phyloP scores from a whole-genome alignment of 2,329 filamentous ascomycete species.

The Colletotrichum chrysophilum region DNA sequence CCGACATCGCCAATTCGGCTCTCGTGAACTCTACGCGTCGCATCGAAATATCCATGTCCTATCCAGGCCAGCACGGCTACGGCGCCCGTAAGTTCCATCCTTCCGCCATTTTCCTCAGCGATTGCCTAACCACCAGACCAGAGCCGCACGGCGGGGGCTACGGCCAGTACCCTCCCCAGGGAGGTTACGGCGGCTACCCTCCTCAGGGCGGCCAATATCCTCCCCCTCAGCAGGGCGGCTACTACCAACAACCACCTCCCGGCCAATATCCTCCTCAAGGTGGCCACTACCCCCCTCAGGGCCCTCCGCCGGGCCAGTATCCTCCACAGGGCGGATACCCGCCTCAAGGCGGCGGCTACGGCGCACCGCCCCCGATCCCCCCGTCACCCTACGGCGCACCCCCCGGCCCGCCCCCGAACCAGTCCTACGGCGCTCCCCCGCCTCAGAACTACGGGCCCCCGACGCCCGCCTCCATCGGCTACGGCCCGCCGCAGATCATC shows the following conservation, averaged over 20 bases:
- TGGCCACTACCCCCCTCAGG: conserved; percentile 36
- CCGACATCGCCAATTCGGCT: background rate
- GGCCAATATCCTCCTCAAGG: conserved; percentile 38
- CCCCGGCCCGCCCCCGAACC: conserved; percentile 20
- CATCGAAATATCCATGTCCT: conserved; percentile 33
- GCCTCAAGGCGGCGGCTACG: conserved; percentile 40
- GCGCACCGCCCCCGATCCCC: conserved; percentile 36
- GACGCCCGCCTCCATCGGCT: conserved; percentile 74
- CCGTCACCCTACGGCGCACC: conserved; percentile 33
- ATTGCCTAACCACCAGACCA: background rate
- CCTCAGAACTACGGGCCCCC: conserved; percentile 37
- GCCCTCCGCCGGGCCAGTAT: conserved; percentile 32
- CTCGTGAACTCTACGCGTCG: background rate
- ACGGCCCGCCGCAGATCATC: conserved; percentile 73
- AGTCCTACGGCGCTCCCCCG: conserved; percentile 43
- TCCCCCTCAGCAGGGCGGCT: conserved; percentile 38
- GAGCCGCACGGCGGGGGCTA: conserved; percentile 39
- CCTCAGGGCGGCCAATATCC: conserved; percentile 42
- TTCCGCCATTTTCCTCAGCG: background rate
- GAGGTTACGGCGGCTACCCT: conserved; percentile 35
- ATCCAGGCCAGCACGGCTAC: conserved; percentile 38
- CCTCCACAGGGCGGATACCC: conserved; percentile 41
- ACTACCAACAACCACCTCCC: conserved; percentile 39
- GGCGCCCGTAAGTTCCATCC: conserved; percentile 33
- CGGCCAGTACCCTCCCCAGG: conserved; percentile 37